Evolutionary conservation across 1,284 basidiomycete species (phyloP).

Genomic region (Microbotryomycetes sp.): DNA sequence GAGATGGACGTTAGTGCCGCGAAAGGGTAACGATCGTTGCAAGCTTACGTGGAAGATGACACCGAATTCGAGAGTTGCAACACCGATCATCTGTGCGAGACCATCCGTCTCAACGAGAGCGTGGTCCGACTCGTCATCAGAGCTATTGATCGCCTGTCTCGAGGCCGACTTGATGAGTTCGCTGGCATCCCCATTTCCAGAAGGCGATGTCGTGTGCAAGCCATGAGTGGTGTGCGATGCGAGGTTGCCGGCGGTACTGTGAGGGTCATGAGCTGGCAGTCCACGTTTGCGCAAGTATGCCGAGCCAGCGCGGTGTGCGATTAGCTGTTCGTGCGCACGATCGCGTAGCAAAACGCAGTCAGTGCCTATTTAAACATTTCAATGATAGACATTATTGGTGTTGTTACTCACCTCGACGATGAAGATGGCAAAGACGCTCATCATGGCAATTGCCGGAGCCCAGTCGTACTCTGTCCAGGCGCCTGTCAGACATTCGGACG

Average conservation of each 20-base stretch:
- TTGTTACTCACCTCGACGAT: slow-evolving; percentile 43
- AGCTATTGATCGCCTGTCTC: not conserved
- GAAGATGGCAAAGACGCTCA: slow-evolving; percentile 76
- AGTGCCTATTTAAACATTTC: too few species aligned
- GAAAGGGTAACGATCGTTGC: too few species aligned
- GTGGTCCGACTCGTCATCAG: slow-evolving; percentile 5
- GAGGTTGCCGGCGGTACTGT: slow-evolving; percentile 21
- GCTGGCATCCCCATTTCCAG: not conserved
- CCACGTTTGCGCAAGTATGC: slow-evolving; percentile 33
- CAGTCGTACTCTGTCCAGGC: slow-evolving; percentile 55
- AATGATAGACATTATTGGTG: slow-evolving; percentile 2
- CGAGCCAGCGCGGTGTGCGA: slow-evolving; percentile 49
- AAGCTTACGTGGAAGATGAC: slow-evolving; percentile 66
- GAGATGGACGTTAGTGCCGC: too few species aligned
- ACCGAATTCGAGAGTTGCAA: slow-evolving; percentile 83
- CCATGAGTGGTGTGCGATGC: slow-evolving; percentile 16
- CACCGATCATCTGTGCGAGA: slow-evolving; percentile 71
- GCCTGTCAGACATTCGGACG: slow-evolving; percentile 62
- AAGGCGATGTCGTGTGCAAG: slow-evolving; percentile 3
- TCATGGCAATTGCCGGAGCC: slow-evolving; percentile 64
- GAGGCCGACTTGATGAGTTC: not conserved
- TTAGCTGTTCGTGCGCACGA: slow-evolving; percentile 55
- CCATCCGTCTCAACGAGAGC: slow-evolving; percentile 46
- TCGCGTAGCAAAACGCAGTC: slow-evolving; percentile 29
- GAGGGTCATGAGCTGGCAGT: slow-evolving; percentile 29